phyloP scores from a whole-genome alignment of 2,329 filamentous ascomycete species.

The Botrytis deweyae region DNA sequence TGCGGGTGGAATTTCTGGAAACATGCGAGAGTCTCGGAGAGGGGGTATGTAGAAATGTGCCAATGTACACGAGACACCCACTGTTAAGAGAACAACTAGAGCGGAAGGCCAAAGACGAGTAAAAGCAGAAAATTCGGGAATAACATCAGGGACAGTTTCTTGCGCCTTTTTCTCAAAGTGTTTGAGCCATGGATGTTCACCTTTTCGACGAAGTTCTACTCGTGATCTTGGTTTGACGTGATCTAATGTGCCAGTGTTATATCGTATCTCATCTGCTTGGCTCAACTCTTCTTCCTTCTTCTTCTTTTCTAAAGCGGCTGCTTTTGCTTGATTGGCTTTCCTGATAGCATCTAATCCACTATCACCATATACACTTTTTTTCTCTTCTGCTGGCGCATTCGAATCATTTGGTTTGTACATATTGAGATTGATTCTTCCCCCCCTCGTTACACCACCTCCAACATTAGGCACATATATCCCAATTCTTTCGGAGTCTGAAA shows the following conservation, averaged over 20 bases:
- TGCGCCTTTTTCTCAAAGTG: slow-evolving; percentile 46
- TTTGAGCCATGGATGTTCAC: slow-evolving; percentile 34
- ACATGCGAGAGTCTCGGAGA: slow-evolving; percentile 50
- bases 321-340: slow-evolving; percentile 48
- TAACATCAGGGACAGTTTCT: slow-evolving; percentile 49
- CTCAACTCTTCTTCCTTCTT: slow-evolving; percentile 43
- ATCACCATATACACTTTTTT: slow-evolving; percentile 55
- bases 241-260: slow-evolving; percentile 35
- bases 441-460: neutral
- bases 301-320: slow-evolving; percentile 49
- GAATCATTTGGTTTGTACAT: neutral
- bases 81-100: slow-evolving; percentile 48
- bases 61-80: slow-evolving; percentile 47
- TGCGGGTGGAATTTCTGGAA: slow-evolving; percentile 60
- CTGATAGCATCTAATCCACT: slow-evolving; percentile 58
- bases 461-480: slow-evolving; percentile 37
- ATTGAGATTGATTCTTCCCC: slow-evolving; percentile 11
- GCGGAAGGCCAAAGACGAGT: slow-evolving; percentile 56
- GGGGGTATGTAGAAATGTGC: slow-evolving; percentile 54
- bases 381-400: neutral
- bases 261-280: slow-evolving; percentile 41
- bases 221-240: slow-evolving; percentile 26
- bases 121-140: slow-evolving; percentile 53
- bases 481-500: slow-evolving; percentile 35
- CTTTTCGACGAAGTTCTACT: slow-evolving; percentile 35